These are phyloP conservation scores for Fusarium sp. DNA, from an alignment of 2,329 filamentous ascomycete species.

Conservation along the genomic window DNA sequence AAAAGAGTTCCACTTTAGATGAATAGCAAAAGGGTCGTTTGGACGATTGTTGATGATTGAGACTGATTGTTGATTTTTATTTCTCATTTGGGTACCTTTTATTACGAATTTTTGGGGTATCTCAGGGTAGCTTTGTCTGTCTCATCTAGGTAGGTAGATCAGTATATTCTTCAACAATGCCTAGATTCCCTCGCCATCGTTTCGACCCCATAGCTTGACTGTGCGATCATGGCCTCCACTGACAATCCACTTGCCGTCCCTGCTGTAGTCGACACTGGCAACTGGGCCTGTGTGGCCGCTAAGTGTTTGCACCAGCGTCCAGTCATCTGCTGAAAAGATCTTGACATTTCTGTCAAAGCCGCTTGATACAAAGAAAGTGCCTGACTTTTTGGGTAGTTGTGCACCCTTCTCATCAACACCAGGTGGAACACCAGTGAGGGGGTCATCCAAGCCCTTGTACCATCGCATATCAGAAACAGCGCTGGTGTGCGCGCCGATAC, in stretches of 20 bases:
- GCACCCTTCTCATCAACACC: constrained; percentile 75
- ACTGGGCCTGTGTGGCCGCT: constrained; percentile 94
- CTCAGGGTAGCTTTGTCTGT: constrained; percentile 38
- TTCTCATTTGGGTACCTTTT: constrained; percentile 11
- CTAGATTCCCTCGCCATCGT: constrained; percentile 73
- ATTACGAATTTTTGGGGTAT: constrained; percentile 42
- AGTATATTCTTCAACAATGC: constrained; percentile 26
- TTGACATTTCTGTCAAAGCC: constrained; percentile 97
- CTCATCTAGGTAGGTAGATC: constrained; percentile 29
- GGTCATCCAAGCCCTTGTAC: constrained; percentile 89
- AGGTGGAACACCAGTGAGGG: constrained; percentile 71
- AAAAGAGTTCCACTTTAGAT: constrained; percentile 24
- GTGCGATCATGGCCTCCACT: constrained; percentile 95
- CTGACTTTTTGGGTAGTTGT: constrained; percentile 82
- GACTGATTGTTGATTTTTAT: constrained; percentile 1
- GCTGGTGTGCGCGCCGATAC: constrained; percentile 90
- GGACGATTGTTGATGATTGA: not conserved
- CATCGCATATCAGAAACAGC: constrained; percentile 93
- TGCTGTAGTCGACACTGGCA: constrained; percentile 88
- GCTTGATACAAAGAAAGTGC: constrained; percentile 90
- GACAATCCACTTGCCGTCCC: constrained; percentile 90
- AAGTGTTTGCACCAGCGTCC: constrained; percentile 88
- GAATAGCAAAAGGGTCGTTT: constrained; percentile 5
- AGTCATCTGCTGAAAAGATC: constrained; percentile 96
- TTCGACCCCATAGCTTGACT: constrained; percentile 94